Base-by-base conservation (phyloP, 2,329 filamentous ascomycete genomes). In the Helicocarpus griseus region DNA sequence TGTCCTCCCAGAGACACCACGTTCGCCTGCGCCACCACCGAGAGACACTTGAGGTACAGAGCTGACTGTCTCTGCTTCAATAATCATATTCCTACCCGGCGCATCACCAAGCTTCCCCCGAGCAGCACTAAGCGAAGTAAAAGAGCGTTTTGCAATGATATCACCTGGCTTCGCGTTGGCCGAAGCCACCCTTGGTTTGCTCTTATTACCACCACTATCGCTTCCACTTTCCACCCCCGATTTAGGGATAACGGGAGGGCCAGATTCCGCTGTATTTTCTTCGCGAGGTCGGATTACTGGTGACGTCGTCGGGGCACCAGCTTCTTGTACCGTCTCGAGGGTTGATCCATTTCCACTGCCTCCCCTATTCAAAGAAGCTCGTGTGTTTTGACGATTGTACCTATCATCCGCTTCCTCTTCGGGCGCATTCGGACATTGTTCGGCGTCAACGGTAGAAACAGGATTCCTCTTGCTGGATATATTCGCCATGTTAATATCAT, bases 21-120 rank as follows among this genome's bases (percentile, higher is more conserved):
- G 73, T 54, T 84, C 81, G 41, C 75, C 74, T 33, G 74, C 69
- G 24, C 69, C 76, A 35, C 80, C 80, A 31, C 85, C 83, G 26
- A 95, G 75, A 8, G 85, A 82, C 26, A 90, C 80, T 63, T 95
- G 90, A 9, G 90, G 89, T 50, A 96, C 86, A 2, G 90, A 95
- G 40, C 82, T 86, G 35, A 98, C 93, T 0, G 90, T 95, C 69
- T 98, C 93, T 0, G 93, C 96, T 72, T 98, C 93, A 13, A 97
- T 91, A 8, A 89, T 97, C 89, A 98, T 96, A 61, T 88, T 93
- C 63, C 86, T 83, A 52, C 84, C 79, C 33, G 87, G 85, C n/a
- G 82, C 83, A 64, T 95, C 87, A 48, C 77, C 65, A 26, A 80
- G 74, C 65, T 90, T 88, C 31, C 80, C 76, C 63, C 89, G 87